Percentiles rank a stretch among this genome's conserved stretches.
Conservation (phyloP, 1,139 yeast species). For the Candida sanyaensis region DNA sequence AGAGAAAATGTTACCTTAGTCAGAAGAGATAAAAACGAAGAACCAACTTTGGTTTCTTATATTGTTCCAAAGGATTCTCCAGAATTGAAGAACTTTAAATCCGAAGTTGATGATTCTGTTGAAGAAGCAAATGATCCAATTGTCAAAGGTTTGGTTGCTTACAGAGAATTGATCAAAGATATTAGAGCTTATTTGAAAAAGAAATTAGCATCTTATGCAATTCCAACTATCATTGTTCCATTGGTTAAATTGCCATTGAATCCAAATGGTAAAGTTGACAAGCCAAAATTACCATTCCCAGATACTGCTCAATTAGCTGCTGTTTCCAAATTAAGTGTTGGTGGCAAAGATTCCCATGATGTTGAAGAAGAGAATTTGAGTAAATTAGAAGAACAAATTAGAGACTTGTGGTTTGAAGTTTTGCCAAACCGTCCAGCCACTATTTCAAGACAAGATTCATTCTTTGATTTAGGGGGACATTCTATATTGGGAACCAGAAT, state of each 20-base stretch:
- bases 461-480: slow-evolving; percentile 98
- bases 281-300: slow-evolving; percentile 96
- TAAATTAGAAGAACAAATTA: slow-evolving; percentile 64
- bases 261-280: slow-evolving; percentile 98
- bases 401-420: slow-evolving; percentile 82
- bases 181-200: slow-evolving; percentile 78
- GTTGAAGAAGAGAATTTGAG: slow-evolving; percentile 51
- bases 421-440: slow-evolving; percentile 84
- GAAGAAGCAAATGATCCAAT: slow-evolving; percentile 61
- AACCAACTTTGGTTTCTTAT: slow-evolving; percentile 86
- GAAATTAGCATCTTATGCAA: slow-evolving; percentile 89
- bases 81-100: slow-evolving; percentile 55
- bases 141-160: slow-evolving; percentile 76
- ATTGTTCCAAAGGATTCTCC: slow-evolving; percentile 79
- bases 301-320: slow-evolving; percentile 79
- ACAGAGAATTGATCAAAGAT: slow-evolving; percentile 75
- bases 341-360: slow-evolving; percentile 30
- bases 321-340: slow-evolving; percentile 48
- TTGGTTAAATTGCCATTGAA: slow-evolving; percentile 84
- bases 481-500: slow-evolving; percentile 95
- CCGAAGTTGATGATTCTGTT: slow-evolving; percentile 32
- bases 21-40: slow-evolving; percentile 90
- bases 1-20: slow-evolving; percentile 92
- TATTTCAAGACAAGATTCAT: slow-evolving; percentile 77
- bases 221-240: slow-evolving; percentile 90